Base-by-base conservation (phyloP, 2,329 filamentous ascomycete species). In the Coccinonectria pachysandricola region DNA sequence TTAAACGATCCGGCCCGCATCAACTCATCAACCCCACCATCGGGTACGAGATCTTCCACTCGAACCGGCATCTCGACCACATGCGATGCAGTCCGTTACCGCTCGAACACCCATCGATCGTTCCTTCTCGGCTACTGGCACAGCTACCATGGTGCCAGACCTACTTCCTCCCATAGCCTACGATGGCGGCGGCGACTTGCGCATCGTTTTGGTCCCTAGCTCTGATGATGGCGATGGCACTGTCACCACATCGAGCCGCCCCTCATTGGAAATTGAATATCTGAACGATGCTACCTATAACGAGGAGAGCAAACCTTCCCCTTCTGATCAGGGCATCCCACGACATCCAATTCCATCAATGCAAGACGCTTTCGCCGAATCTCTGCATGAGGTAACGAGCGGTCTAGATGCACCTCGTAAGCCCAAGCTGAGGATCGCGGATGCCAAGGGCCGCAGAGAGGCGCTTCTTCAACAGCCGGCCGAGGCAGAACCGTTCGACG, bases 361-460 rank as follows among this genome's bases (percentile, higher is more conserved):
- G 72, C 84, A 91, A 52, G 72, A 69, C 35, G 81, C 84, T 35
- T 91, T 92, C 50, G 76, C 81, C 42, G 84, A 91, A 56, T 88
- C 82, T 2, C 72, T 91, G 41, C 60, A 74, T 31, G 84, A 91
- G 47, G 77, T 77, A 17, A 72, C 72, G 9, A 59, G 61, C n/a
- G 60, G 56, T 8, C 18, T 27, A 8, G 51, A 55, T 4, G 55
- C 55, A 8, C 39, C 35, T 5, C 41, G 41, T 7, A 72, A 74
- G 39, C 69, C 69, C 1, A 70, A 65, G 48, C 55, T 67, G 31
- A 61, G 59, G 24, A 60, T 62, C 30, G 54, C 68, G 17, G 68
- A 71, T 52, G 74, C 73, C 19, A 72, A 68, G 43, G 64, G 58
- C 26, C 71, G 80, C 39, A 74, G 76, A 36, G 75, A 74, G 39